Evolutionary conservation across 768 basidiomycete species (phyloP).

Genomic region (Pleurotus salmoneostramineus): DNA sequence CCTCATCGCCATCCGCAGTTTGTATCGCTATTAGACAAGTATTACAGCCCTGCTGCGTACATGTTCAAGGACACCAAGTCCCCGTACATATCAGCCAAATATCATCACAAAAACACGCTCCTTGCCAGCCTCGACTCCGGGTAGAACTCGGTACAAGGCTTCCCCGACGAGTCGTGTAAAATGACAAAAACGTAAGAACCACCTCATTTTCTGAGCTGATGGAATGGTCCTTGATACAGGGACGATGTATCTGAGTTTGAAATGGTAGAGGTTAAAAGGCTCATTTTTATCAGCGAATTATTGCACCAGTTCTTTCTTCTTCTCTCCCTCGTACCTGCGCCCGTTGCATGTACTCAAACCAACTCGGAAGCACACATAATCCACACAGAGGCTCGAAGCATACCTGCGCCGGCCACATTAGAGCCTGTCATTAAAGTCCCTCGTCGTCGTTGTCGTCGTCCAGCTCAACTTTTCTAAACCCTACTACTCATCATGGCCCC

Average conservation of each 20-base stretch:
- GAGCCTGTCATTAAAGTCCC: slow-evolving; percentile 34
- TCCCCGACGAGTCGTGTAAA: no score
- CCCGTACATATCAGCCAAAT: no score
- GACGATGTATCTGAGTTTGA: neutral
- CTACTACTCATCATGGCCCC: slow-evolving; percentile 43
- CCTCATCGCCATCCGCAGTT: no score
- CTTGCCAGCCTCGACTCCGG: no score
- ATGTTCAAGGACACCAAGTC: no score
- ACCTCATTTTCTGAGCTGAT: no score
- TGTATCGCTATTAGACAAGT: no score
- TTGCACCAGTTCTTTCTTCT: slow-evolving; percentile 5
- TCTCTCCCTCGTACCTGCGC: slow-evolving; percentile 29
- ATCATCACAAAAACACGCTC: no score
- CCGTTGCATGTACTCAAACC: slow-evolving; percentile 93
- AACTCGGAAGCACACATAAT: slow-evolving; percentile 87
- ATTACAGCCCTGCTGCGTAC: no score
- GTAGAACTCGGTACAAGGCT: no score
- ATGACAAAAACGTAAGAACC: no score
- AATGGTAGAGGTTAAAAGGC: neutral
- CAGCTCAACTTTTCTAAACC: slow-evolving; percentile 17
- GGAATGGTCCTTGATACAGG: neutral
- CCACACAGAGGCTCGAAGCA: slow-evolving; percentile 85
- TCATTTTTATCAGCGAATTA: neutral
- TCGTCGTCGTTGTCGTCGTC: slow-evolving; percentile 21
- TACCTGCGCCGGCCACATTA: slow-evolving; percentile 66